Evolutionary conservation across 495 filamentous ascomycete species (phyloP).

Genomic region (Penicillium dipodomyicola): DNA sequence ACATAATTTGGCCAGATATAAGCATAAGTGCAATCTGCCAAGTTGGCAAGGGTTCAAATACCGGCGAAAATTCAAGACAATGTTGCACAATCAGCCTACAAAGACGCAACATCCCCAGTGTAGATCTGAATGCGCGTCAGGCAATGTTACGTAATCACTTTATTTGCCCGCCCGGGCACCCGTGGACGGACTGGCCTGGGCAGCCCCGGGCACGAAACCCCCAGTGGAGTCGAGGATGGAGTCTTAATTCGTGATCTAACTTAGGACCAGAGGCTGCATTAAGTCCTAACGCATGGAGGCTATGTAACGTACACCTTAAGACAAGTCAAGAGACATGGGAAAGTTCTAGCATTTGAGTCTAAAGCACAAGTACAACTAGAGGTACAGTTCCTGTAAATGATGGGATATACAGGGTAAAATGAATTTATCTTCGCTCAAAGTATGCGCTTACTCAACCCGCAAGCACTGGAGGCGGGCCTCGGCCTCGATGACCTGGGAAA

Average conservation of each 20-base stretch:
- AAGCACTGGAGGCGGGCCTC: slow-evolving; percentile 52
- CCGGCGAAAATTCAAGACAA: background rate
- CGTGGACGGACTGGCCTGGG: background rate
- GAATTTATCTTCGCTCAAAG: slow-evolving; percentile 32
- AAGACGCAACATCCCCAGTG: slow-evolving; percentile 11
- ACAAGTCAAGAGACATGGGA: slow-evolving; percentile 26
- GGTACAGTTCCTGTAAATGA: slow-evolving; percentile 44
- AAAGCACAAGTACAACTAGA: slow-evolving; percentile 45
- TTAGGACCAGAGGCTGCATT: background rate
- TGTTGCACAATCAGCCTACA: slow-evolving; percentile 11
- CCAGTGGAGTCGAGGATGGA: background rate
- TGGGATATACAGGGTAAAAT: slow-evolving; percentile 37
- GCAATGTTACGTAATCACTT: slow-evolving; percentile 21
- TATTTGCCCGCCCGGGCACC: too few relatives aligned
- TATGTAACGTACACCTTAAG: background rate
- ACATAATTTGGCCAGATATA: slow-evolving; percentile 16
- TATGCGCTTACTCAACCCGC: slow-evolving; percentile 46
- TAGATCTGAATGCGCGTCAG: slow-evolving; percentile 23
- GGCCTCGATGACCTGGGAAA: slow-evolving; percentile 46
- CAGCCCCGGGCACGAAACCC: background rate
- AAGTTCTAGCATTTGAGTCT: slow-evolving; percentile 46
- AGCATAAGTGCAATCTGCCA: slow-evolving; percentile 22
- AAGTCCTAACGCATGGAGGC: background rate
- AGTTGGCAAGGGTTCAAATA: background rate
- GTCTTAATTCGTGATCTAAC: background rate